These are phyloP conservation scores for Oidiodendron maius DNA, from an alignment of 495 filamentous ascomycete genomes.

Conservation along the genomic window DNA sequence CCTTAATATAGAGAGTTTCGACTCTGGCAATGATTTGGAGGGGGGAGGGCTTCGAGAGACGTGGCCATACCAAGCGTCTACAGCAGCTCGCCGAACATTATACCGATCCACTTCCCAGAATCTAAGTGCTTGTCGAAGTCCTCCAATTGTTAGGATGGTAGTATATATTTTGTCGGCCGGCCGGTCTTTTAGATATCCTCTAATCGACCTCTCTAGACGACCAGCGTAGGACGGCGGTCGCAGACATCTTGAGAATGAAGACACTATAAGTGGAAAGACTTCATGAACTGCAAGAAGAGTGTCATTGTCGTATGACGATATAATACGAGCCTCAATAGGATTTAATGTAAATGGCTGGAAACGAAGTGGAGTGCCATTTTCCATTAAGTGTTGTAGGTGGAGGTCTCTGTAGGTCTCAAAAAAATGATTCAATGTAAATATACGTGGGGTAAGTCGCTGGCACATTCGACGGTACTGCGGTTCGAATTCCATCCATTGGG, in stretches of 20 bases:
- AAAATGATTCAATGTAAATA: constrained; percentile 55
- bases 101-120: constrained; percentile 56
- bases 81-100: constrained; percentile 45
- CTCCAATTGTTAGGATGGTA: constrained; percentile 46
- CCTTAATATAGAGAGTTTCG: constrained; percentile 39
- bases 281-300: constrained; percentile 49
- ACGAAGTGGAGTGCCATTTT: constrained; percentile 12
- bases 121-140: constrained; percentile 46
- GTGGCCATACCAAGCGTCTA: constrained; percentile 47
- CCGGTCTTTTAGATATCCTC: constrained; percentile 48
- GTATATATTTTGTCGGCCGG: constrained; percentile 50
- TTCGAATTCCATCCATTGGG: constrained; percentile 41
- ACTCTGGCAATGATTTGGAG: constrained; percentile 30
- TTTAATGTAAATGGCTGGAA: constrained; percentile 28
- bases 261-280: constrained; percentile 48
- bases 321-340: constrained; percentile 46
- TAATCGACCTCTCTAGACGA: constrained; percentile 45
- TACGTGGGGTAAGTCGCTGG: constrained; percentile 44
- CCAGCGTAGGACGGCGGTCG: constrained; percentile 52
- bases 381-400: constrained; percentile 43
- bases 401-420: constrained; percentile 51
- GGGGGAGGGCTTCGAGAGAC: constrained; percentile 36
- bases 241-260: constrained; percentile 48
- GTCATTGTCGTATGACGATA: constrained; percentile 50
- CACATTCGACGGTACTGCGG: constrained; percentile 50